Evolutionary conservation across 1,139 yeast species (phyloP).

Genomic region (Yamadazyma pseudoaaseri): DNA sequence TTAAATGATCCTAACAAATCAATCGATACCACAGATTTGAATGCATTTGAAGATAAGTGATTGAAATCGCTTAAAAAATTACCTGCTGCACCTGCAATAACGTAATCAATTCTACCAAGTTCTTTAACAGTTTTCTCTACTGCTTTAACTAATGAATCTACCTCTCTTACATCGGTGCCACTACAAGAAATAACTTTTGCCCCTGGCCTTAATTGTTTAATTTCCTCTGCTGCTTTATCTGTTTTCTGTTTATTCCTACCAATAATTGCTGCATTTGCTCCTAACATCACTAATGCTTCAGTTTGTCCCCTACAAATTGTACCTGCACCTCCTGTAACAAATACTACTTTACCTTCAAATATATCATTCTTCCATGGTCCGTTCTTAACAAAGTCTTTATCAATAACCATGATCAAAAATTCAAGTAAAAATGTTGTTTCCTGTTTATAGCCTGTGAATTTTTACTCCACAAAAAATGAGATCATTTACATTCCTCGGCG

Average conservation of each 20-base stretch:
- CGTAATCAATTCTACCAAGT: constrained; percentile 76
- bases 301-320: constrained; percentile 86
- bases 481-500: background rate
- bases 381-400: constrained; percentile 23
- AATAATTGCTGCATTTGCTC: constrained; percentile 82
- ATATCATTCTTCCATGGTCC: constrained; percentile 54
- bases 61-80: constrained; percentile 81
- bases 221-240: constrained; percentile 62
- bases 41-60: constrained; percentile 78
- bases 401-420: constrained; percentile 3
- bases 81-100: constrained; percentile 96
- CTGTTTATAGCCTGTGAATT: constrained; percentile 1
- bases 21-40: constrained; percentile 79
- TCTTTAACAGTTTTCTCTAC: constrained; percentile 61
- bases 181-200: constrained; percentile 68
- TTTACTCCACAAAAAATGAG: constrained; percentile 1
- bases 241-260: constrained; percentile 76
- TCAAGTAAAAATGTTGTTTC: background rate
- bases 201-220: constrained; percentile 52
- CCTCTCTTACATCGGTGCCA: constrained; percentile 73
- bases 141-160: constrained; percentile 56
- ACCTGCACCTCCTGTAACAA: constrained; percentile 95
- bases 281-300: constrained; percentile 76
- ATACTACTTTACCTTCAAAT: constrained; percentile 80
- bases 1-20: constrained; percentile 86